Evolutionary conservation across 306 rosid species (phyloP), one percentile per base, ranked within the genome.

Genomic region (Rubus parviflorus): DNA sequence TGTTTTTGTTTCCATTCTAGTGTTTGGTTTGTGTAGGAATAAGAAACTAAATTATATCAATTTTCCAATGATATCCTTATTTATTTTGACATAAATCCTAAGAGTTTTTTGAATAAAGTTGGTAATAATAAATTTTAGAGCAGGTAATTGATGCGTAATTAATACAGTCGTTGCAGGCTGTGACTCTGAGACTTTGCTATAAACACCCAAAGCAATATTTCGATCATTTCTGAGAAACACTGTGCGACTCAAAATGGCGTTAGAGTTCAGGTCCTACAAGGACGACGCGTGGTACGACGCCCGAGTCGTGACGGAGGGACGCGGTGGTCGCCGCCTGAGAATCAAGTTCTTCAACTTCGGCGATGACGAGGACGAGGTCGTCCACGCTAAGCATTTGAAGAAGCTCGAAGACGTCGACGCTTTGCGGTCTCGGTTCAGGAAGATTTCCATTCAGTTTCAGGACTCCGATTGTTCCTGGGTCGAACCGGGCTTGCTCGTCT

Each of bases 271-370:
- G 3, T 61, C 66, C 0, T 25, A 10, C 17, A 61, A 12, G 15
- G 66, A 61, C 66, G n/a, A 61, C 66, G 66, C 66, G 66, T 61
- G 66, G 66, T 61, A 0, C 66, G 66, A 61, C 66, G 66, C 66
- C 1, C 42, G 66, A 5, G 42, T 61, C 19, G 66, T 61, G 3
- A 13, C 19, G 3, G 66, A 61, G 41, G 41, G 66, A 35, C 42
- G 67, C 66, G 41, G 66, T 14, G 7, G 38, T 8, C 0, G 0
- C 19, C 66, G 66, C 66, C 66, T 61, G 19, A 61, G 66, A 61
- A 61, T 61, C 66, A 61, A 61, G 66, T 61, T 62, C 68, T 14
- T 5, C 43, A 30, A 30, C 43, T 62, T 62, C 45, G 45, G 41
- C 42, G 68, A 12, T n/a, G 67, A 62, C 20, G 3, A 62, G 43